A percentile compares a stretch with the other conserved stretches of the same genome.
phyloP scores from a whole-genome alignment of 345 rosid genomes.

The Camelina neglecta region DNA sequence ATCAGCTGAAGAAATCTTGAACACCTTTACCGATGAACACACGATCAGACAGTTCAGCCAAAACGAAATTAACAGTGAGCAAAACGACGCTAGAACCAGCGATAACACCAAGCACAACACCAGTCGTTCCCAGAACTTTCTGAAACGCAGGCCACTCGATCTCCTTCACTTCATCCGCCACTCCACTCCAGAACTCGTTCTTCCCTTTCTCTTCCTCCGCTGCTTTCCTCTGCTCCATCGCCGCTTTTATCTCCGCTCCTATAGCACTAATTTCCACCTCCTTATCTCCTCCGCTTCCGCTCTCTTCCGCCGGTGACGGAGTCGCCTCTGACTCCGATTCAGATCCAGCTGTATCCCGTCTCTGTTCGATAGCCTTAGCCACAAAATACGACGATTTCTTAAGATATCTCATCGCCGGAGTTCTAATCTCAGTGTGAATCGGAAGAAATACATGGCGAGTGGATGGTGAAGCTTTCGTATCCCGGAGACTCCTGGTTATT shows the following conservation, averaged over 20 bases:
- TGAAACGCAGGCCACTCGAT: constrained; percentile 96
- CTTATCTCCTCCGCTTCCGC: constrained; percentile 22
- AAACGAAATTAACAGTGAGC: constrained; percentile 85
- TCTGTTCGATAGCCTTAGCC: constrained; percentile 60
- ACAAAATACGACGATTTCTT: constrained; percentile 25
- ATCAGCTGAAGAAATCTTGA: constrained; percentile 80
- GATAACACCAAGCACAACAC: constrained; percentile 88
- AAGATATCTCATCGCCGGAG: neutral
- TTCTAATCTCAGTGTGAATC: constrained; percentile 5
- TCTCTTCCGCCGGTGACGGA: constrained; percentile 38
- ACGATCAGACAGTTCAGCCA: constrained; percentile 87
- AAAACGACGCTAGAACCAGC: constrained; percentile 91
- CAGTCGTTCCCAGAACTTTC: constrained; percentile 81
- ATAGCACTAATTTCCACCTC: constrained; percentile 54
- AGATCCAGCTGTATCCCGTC: constrained; percentile 54
- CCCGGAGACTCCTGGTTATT: constrained; percentile 5
- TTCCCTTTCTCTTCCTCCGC: constrained; percentile 48
- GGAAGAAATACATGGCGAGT: neutral
- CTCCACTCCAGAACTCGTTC: constrained; percentile 62
- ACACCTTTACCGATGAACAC: constrained; percentile 82
- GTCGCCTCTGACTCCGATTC: constrained; percentile 41
- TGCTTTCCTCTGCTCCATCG: constrained; percentile 67
- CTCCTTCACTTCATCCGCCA: constrained; percentile 79
- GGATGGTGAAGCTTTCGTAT: neutral
- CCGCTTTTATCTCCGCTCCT: constrained; percentile 78